These are phyloP conservation scores for Calamus simplicifolius DNA, from an alignment of 176 grass and related monocot genomes.

Conservation along the genomic window DNA sequence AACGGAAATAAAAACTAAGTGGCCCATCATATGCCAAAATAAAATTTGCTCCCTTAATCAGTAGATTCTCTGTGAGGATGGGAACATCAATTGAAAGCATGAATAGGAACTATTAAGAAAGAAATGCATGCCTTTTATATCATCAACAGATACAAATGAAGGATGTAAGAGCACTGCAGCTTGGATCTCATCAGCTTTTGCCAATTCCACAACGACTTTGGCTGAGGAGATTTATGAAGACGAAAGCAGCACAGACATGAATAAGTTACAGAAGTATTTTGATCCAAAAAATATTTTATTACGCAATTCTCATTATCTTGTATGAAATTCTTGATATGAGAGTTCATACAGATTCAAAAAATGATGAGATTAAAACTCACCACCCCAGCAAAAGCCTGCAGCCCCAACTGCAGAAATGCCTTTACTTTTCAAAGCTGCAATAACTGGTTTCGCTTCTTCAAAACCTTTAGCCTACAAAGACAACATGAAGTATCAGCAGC, in stretches of 20 bases:
- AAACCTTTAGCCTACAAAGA: slow-evolving; percentile 42
- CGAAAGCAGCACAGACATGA: too few species aligned
- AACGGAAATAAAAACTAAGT: not conserved
- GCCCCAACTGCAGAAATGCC: slow-evolving; percentile 51
- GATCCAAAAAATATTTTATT: not conserved
- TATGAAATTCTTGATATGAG: too few species aligned
- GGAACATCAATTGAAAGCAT: not conserved
- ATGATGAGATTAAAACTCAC: slow-evolving; percentile 25
- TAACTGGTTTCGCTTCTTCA: slow-evolving; percentile 69
- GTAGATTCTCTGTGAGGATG: not conserved
- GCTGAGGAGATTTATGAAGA: slow-evolving; percentile 17
- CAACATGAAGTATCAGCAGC: not conserved
- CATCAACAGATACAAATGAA: slow-evolving; percentile 51
- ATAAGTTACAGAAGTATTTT: not conserved
- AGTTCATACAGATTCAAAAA: too few species aligned
- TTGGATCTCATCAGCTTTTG: slow-evolving; percentile 58
- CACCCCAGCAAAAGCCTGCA: slow-evolving; percentile 91
- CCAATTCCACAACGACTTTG: slow-evolving; percentile 69
- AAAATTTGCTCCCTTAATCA: not conserved
- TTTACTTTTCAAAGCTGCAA: slow-evolving; percentile 61
- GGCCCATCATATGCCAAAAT: not conserved
- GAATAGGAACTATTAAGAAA: not conserved
- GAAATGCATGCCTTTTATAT: slow-evolving; percentile 45
- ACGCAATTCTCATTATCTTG: too few species aligned
- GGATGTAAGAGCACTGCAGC: slow-evolving; percentile 65